Base-by-base conservation (phyloP, 1,284 basidiomycete species). In the Trametes versicolor region DNA sequence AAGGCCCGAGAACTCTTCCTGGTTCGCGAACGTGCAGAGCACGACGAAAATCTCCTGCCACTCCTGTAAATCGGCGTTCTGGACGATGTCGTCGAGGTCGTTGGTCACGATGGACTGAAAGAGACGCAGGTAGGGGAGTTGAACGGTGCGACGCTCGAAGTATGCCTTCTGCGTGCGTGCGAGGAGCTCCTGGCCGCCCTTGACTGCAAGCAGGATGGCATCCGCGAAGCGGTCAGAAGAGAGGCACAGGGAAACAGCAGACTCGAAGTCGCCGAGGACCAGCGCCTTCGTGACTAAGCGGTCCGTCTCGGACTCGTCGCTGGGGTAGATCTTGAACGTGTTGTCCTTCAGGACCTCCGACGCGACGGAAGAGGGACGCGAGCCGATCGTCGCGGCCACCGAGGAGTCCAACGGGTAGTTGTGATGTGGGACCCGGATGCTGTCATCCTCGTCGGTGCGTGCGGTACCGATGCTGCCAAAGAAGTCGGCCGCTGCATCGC, bases 41-140 rank as follows among this genome's bases (percentile, higher is more conserved):
- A 99, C 95, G 52, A 98, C 97, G 73, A 99, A 99, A 63, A 97
- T 94, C 78, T 99, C 97, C 70, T 93, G 90, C 98, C 97, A 99
- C 76, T 99, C 97, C 61, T 88, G 83, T 47, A 99, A 78, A 73
- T 99, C 96, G 19, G 96, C 97, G 73, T 99, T 98, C 77, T 98
- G 96, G 2, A 98, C 96, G 63, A 98, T 91, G 79, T 98, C 96
- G 47, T 89, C 85, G 15, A 99, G 87, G 73, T 98, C 97, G 74
- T 97, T 92, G 58, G 92, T 93, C 64, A 98, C 95, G 73, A 99
- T 96, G 27, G 93, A 95, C 78, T 99, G 96, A 87, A 97, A 96
- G 7, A 99, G 86, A 39, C 97, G 94, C 27, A 99, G 87, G 80
- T 98, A 98, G 0, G 96, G 95, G 23, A 94, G 81, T 8, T 87